Conservation (phyloP, 805 yeast species). For the Candida fluviatilis region DNA sequence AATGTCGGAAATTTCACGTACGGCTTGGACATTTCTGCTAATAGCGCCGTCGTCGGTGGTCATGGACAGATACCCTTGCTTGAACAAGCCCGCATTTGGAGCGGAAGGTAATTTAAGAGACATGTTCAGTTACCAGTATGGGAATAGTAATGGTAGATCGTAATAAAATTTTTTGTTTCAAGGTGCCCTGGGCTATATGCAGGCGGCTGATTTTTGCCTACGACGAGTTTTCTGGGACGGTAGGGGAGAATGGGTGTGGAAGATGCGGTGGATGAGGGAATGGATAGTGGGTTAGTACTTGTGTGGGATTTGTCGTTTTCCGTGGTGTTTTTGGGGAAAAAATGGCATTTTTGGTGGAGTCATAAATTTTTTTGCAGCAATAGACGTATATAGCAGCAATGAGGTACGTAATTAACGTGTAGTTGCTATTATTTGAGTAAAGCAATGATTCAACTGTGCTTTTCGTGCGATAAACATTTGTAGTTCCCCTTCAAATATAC, state of each 20-base stretch:
- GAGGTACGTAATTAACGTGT: too few species aligned
- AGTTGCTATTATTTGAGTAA: too few species aligned
- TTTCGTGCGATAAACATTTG: too few species aligned
- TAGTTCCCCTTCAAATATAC: too few species aligned
- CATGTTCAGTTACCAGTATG: slow-evolving; percentile 44
- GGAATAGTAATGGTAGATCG: too few species aligned
- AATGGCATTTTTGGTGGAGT: too few species aligned
- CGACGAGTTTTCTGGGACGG: not conserved
- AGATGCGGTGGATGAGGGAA: not conserved
- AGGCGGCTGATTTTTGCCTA: not conserved
- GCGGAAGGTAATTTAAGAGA: slow-evolving; percentile 88
- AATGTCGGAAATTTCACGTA: slow-evolving; percentile 87
- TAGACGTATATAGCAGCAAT: too few species aligned
- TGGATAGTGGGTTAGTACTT: too few species aligned
- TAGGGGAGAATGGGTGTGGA: not conserved
- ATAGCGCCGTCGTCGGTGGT: slow-evolving; percentile 93
- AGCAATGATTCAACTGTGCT: too few species aligned
- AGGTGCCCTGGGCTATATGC: not conserved
- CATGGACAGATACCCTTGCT: slow-evolving; percentile 88
- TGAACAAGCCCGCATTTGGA: slow-evolving; percentile 90
- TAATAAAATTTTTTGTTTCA: not conserved
- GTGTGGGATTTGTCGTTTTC: too few species aligned
- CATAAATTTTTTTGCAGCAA: too few species aligned
- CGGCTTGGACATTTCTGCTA: slow-evolving; percentile 87
- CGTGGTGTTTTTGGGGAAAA: too few species aligned